Evolutionary conservation across 2,329 filamentous ascomycete genomes (phyloP).

Genomic region (Aspergillus novofumigatus): DNA sequence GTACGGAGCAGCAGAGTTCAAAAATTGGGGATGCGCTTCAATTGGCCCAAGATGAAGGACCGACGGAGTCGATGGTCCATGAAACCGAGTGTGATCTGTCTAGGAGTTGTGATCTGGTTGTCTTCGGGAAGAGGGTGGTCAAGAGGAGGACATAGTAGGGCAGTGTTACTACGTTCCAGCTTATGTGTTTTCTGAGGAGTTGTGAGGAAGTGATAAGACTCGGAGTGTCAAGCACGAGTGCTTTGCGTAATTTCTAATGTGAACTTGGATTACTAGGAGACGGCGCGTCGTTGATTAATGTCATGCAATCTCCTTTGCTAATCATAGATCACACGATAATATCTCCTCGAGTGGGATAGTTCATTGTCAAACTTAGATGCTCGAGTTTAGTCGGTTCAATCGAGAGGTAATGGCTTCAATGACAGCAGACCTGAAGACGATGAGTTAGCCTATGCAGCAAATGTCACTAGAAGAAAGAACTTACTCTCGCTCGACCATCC

Average conservation of each 20-base stretch:
- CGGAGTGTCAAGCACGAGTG: background rate
- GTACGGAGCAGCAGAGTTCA: background rate
- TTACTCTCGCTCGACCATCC: conserved; percentile 48
- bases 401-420: conserved; percentile 42
- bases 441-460: conserved; percentile 6
- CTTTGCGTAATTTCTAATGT: background rate
- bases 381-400: conserved; percentile 37
- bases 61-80: background rate
- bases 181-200: background rate
- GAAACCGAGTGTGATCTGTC: background rate
- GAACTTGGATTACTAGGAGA: background rate
- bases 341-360: background rate
- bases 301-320: background rate
- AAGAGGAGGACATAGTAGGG: background rate
- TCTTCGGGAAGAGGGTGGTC: background rate
- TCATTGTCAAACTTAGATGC: conserved; percentile 18
- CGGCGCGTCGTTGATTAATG: background rate
- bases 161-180: background rate
- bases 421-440: conserved; percentile 34
- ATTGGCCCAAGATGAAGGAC: background rate
- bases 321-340: background rate
- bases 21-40: background rate
- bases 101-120: background rate
- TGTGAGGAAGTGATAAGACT: background rate
- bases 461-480: conserved; percentile 12